Evolutionary conservation across 1,284 basidiomycete species (phyloP).

Genomic region (Tetrapyrgos nigripes): DNA sequence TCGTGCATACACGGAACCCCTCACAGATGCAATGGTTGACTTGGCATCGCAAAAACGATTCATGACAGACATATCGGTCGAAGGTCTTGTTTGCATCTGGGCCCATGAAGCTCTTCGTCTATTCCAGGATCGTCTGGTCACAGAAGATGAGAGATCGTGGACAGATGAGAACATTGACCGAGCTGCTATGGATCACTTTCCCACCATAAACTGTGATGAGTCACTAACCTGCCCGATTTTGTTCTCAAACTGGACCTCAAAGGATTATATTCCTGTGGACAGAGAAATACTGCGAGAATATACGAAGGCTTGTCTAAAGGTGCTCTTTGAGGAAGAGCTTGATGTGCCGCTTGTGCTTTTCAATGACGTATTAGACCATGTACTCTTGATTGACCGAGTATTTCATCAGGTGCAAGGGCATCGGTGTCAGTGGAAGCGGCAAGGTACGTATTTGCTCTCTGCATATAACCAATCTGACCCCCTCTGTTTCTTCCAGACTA

Average conservation of each 20-base stretch:
- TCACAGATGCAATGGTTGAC: conserved; percentile 97
- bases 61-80: conserved; percentile 91
- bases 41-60: conserved; percentile 95
- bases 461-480: conserved; percentile 1
- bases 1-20: conserved; percentile 91
- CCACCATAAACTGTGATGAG: conserved; percentile 86
- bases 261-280: conserved; percentile 95
- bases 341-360: conserved; percentile 99
- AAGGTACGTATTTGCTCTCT: conserved; percentile 65
- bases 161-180: conserved; percentile 92
- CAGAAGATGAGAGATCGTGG: conserved; percentile 92
- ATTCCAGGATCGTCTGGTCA: conserved; percentile 97
- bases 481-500: conserved; percentile 68
- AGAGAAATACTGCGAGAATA: conserved; percentile 94
- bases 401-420: conserved; percentile 99
- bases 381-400: conserved; percentile 96
- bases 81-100: conserved; percentile 97
- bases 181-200: conserved; percentile 91
- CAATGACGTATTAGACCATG: conserved; percentile 98
- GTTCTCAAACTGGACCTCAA: conserved; percentile 99
- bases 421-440: conserved; percentile 97
- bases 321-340: conserved; percentile 98
- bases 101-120: conserved; percentile 97
- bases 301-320: conserved; percentile 92
- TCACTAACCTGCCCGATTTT: conserved; percentile 90